Evolutionary conservation across 2,329 filamentous ascomycete genomes (phyloP), one percentile per base, ranked within the genome.

Genomic region (Didymella segeticola): DNA sequence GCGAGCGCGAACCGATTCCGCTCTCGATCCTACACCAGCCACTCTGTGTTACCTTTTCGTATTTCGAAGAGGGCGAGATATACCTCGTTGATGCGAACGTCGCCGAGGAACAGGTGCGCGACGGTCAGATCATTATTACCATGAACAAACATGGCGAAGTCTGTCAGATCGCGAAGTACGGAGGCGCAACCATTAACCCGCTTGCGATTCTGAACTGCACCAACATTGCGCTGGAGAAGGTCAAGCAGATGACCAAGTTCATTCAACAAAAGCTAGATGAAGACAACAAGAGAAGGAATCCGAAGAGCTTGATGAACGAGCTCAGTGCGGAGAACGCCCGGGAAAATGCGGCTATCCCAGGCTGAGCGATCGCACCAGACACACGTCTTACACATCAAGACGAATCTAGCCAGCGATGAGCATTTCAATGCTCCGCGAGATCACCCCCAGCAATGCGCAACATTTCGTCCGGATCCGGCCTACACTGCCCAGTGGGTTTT

Each of bases 1-100:
- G 89, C 11, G 93, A 99, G 79, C 84, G 95, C 59, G 93, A 96
- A 60, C 93, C 93, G 0, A 91, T 97, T 38, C 88, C 91, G 39
- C 81, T 99, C 57, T 92, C 90, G 66, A 91, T 96, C 80, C 84
- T 97, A 61, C 95, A 98, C 77, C 89, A 91, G 64, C 95, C 95
- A 1, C 88, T 97, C 48, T 96, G 93, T 70, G 83, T 97, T 38
- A 96, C 92, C 0, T 96, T 96, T 75, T 90, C 87, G 66, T 93
- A 92, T 70, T 97, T 89, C 61, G 82, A 89, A 25, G 85, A 88
- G 29, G 90, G 87, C 5, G 88, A 89, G 62, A 82, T 88, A 12
- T 83, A 90, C 36, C 69, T 93, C 47, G 72, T 90, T n/a, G 90
- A 95, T 73, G 83, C 89, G 2, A 89, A 82, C 36, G 80, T 86